These are phyloP conservation scores for Endothia cerciana DNA, from an alignment of 2,329 filamentous ascomycete genomes.

Conservation along the genomic window DNA sequence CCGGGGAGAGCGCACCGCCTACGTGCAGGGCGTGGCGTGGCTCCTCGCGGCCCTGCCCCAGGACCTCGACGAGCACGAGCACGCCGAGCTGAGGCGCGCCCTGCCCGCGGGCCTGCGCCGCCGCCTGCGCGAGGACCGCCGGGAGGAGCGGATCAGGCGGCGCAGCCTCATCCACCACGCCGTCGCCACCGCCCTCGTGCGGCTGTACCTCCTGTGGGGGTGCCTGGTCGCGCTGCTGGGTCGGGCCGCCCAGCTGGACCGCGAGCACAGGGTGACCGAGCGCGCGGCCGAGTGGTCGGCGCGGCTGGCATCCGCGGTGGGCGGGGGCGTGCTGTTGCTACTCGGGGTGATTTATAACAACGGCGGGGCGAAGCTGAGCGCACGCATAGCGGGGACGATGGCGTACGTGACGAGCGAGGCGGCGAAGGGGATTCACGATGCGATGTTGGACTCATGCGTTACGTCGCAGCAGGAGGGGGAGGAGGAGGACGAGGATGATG, in stretches of 20 bases:
- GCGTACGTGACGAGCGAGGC: slow-evolving; percentile 67
- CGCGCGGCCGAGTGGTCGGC: slow-evolving; percentile 57
- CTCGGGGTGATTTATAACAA: slow-evolving; percentile 61
- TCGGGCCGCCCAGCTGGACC: slow-evolving; percentile 64
- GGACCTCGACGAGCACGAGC: slow-evolving; percentile 60
- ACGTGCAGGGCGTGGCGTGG: slow-evolving; percentile 66
- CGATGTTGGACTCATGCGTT: slow-evolving; percentile 60
- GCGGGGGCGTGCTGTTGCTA: slow-evolving; percentile 54
- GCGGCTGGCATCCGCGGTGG: slow-evolving; percentile 55
- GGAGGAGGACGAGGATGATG: background rate
- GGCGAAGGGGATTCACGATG: slow-evolving; percentile 37
- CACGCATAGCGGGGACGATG: slow-evolving; percentile 57
- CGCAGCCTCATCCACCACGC: slow-evolving; percentile 59
- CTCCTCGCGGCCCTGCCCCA: slow-evolving; percentile 65
- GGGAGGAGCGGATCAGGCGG: slow-evolving; percentile 15
- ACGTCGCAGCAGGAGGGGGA: slow-evolving; percentile 45
- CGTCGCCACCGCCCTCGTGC: slow-evolving; percentile 59
- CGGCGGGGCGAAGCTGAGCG: slow-evolving; percentile 67
- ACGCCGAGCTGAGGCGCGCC: slow-evolving; percentile 53
- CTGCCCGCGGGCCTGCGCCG: slow-evolving; percentile 43
- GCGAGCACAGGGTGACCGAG: slow-evolving; percentile 67
- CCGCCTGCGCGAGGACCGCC: background rate
- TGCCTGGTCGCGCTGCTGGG: slow-evolving; percentile 60
- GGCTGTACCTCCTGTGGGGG: slow-evolving; percentile 63
- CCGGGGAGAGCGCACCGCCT: slow-evolving; percentile 57